Conservation (phyloP, 805 yeast species). For the Lachancea thermotolerans region DNA sequence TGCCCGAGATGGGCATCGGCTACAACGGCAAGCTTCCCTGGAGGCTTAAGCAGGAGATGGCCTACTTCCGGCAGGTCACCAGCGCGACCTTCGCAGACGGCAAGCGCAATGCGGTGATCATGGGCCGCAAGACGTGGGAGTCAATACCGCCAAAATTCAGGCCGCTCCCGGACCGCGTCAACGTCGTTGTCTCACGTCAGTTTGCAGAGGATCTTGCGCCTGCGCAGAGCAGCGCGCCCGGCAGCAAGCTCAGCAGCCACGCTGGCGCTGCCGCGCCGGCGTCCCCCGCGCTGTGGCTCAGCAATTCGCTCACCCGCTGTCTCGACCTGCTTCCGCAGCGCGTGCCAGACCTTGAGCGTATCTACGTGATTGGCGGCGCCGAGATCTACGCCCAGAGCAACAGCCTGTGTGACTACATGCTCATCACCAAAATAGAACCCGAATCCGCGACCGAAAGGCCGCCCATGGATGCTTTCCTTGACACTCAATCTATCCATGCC, state of each 20-base stretch:
- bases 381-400: slow-evolving; percentile 63
- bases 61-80: slow-evolving; percentile 75
- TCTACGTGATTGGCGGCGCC: slow-evolving; percentile 90
- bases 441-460: slow-evolving; percentile 28
- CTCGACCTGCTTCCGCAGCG: slow-evolving; percentile 25
- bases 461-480: slow-evolving; percentile 68
- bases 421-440: slow-evolving; percentile 62
- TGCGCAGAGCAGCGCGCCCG: no score
- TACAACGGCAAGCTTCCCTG: slow-evolving; percentile 78
- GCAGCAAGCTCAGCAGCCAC: no score
- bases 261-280: slow-evolving; percentile 3
- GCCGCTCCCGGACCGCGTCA: slow-evolving; percentile 70
- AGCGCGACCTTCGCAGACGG: slow-evolving; percentile 33
- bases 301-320: slow-evolving; percentile 41
- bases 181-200: slow-evolving; percentile 64
- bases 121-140: slow-evolving; percentile 97
- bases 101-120: slow-evolving; percentile 67
- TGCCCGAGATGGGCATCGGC: slow-evolving; percentile 83
- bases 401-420: slow-evolving; percentile 44
- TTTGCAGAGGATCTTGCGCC: slow-evolving; percentile 8
- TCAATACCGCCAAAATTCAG: slow-evolving; percentile 80
- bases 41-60: slow-evolving; percentile 78
- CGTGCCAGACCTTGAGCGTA: slow-evolving; percentile 39
- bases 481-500: slow-evolving; percentile 22
- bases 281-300: slow-evolving; percentile 24